Conservation (phyloP, 257 asterid genomes). For the Marsdenia floribunda region DNA sequence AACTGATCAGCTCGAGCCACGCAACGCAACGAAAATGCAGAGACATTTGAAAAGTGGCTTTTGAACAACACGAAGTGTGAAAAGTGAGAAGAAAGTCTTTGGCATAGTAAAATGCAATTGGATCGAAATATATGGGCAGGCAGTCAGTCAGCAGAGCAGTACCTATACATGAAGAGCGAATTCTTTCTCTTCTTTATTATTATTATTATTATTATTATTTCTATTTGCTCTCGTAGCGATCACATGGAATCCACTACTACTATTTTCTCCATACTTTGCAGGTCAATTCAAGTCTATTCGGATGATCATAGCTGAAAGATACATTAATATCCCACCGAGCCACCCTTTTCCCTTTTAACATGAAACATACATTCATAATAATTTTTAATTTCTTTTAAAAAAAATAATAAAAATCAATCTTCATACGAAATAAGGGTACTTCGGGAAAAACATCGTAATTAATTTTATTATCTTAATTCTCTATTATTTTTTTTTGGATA, state of each 20-base stretch:
- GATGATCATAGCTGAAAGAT: not conserved
- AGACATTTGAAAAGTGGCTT: not conserved
- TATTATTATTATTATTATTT: no score
- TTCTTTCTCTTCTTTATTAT: not conserved
- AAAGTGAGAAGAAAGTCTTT: not conserved
- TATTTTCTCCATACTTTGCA: not conserved
- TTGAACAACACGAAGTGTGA: not conserved
- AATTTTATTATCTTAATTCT: no score
- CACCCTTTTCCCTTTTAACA: no score
- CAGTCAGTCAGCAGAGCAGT: no score
- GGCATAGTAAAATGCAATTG: not conserved
- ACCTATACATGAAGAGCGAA: not conserved
- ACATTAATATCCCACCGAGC: no score
- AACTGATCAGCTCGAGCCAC: not conserved
- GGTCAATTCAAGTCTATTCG: constrained; percentile 6
- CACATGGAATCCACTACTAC: constrained; percentile 1
- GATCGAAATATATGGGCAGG: not conserved
- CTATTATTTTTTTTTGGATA: no score
- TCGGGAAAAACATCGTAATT: no score
- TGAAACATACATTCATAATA: no score
- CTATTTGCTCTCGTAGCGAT: not conserved
- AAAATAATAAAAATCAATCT: no score
- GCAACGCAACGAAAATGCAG: not conserved
- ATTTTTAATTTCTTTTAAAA: no score
- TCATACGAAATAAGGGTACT: no score